Percentiles rank a stretch among this genome's conserved stretches.
These are phyloP conservation scores for Scheffersomyces lignicola DNA, from an alignment of 1,139 yeast species.

Conservation along the genomic window DNA sequence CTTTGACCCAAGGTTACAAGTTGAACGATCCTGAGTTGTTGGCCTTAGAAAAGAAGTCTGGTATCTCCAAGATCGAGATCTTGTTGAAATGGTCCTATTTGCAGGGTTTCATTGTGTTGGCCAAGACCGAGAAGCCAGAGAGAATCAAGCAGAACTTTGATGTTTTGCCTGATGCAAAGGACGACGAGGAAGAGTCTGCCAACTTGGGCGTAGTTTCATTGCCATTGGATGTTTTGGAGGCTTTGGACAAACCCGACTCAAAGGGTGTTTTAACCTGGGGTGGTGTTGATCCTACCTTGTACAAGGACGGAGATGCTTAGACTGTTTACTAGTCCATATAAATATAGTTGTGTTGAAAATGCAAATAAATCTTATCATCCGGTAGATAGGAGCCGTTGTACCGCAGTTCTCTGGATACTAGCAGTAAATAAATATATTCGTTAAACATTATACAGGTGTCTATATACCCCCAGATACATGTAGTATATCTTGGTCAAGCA, in stretches of 20 bases:
- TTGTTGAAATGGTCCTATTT: slow-evolving; percentile 39
- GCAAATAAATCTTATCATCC: too few species aligned
- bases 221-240: slow-evolving; percentile 29
- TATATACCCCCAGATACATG: too few species aligned
- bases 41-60: slow-evolving; percentile 24
- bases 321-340: too few species aligned
- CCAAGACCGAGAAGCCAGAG: slow-evolving; percentile 57
- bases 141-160: slow-evolving; percentile 43
- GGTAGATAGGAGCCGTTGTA: too few species aligned
- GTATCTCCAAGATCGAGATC: slow-evolving; percentile 25
- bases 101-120: slow-evolving; percentile 70
- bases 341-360: too few species aligned
- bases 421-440: too few species aligned
- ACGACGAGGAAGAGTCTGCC: slow-evolving; percentile 24
- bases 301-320: slow-evolving; percentile 10
- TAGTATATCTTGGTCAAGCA: too few species aligned
- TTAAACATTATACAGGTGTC: too few species aligned
- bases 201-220: slow-evolving; percentile 35
- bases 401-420: too few species aligned
- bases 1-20: slow-evolving; percentile 63
- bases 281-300: slow-evolving; percentile 28
- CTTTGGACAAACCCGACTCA: slow-evolving; percentile 35
- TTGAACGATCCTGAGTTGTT: slow-evolving; percentile 51
- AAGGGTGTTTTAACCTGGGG: slow-evolving; percentile 31
- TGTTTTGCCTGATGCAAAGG: slow-evolving; percentile 31